Conservation (phyloP, 108 stramenopile species). For the Nitzschia inconspicua region DNA sequence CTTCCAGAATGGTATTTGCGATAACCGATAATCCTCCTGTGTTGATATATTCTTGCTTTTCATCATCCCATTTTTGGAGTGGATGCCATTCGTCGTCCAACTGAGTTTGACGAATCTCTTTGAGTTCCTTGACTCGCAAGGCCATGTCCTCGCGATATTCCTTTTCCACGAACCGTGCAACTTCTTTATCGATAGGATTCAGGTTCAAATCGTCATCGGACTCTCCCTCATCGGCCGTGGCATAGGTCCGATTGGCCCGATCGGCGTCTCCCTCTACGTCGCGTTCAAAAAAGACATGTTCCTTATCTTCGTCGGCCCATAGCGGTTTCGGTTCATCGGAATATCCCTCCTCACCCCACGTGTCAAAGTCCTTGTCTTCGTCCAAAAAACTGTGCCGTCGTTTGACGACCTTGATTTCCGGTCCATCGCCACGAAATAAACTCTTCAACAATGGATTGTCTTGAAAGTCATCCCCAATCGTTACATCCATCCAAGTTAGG, state of each 20-base stretch:
- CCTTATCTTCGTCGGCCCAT: constrained; percentile 34
- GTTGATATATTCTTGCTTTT: constrained; percentile 35
- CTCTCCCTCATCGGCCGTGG: constrained; percentile 48
- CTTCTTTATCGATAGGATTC: constrained; percentile 35
- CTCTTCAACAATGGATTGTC: constrained; percentile 20
- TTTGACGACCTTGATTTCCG: constrained; percentile 49
- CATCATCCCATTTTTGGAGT: constrained; percentile 4
- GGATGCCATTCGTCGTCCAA: too few species aligned
- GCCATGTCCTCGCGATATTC: constrained; percentile 40
- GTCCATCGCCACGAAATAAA: constrained; percentile 25
- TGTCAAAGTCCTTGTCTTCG: too few species aligned
- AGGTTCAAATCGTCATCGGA: constrained; percentile 45
- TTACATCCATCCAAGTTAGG: constrained; percentile 57
- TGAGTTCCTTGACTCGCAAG: constrained; percentile 3
- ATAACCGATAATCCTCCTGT: constrained; percentile 58
- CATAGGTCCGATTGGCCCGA: constrained; percentile 26
- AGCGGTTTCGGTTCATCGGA: constrained; percentile 67
- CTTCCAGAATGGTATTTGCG: constrained; percentile 59
- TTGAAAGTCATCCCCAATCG: constrained; percentile 26
- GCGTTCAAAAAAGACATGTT: constrained; percentile 35
- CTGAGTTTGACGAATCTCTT: neutral
- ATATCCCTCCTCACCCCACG: too few species aligned
- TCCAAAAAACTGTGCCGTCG: constrained; percentile 37
- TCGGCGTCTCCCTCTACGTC: constrained; percentile 35
- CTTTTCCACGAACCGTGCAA: constrained; percentile 16